Evolutionary conservation across 257 asterid species (phyloP).

Genomic region (Mentha longifolia): DNA sequence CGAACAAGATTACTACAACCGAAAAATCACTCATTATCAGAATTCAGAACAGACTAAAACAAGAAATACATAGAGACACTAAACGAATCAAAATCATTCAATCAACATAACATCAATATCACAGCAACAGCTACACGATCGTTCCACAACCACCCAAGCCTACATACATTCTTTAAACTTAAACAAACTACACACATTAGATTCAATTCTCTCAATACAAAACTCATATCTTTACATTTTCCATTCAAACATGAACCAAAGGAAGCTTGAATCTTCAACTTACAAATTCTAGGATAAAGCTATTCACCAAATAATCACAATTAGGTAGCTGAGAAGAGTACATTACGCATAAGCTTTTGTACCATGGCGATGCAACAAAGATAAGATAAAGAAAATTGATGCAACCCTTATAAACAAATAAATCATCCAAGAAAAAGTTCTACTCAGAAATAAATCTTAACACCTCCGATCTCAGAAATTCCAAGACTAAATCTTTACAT

Average conservation of each 20-base stretch:
- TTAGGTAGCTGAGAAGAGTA: neutral
- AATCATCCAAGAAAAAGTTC: neutral
- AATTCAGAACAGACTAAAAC: neutral
- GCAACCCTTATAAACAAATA: conserved; percentile 3
- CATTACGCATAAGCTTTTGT: neutral
- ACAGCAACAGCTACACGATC: neutral
- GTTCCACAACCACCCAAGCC: neutral
- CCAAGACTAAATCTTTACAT: conserved; percentile 25
- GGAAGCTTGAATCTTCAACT: conserved; percentile 6
- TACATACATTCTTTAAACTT: neutral
- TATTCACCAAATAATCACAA: conserved; percentile 15
- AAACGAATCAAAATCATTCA: neutral
- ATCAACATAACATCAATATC: conserved; percentile 5
- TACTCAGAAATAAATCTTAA: conserved; percentile 6
- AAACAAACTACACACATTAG: neutral
- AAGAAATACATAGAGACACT: neutral
- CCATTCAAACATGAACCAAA: conserved; percentile 11
- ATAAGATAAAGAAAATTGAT: conserved; percentile 19
- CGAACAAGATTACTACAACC: neutral
- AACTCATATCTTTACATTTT: neutral
- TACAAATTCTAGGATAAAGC: conserved; percentile 15
- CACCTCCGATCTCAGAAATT: conserved; percentile 12
- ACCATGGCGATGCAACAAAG: neutral
- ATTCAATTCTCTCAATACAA: neutral
- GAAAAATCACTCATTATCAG: neutral